Base-by-base conservation (phyloP, 768 basidiomycete species). In the Leccinum incarnatum region DNA sequence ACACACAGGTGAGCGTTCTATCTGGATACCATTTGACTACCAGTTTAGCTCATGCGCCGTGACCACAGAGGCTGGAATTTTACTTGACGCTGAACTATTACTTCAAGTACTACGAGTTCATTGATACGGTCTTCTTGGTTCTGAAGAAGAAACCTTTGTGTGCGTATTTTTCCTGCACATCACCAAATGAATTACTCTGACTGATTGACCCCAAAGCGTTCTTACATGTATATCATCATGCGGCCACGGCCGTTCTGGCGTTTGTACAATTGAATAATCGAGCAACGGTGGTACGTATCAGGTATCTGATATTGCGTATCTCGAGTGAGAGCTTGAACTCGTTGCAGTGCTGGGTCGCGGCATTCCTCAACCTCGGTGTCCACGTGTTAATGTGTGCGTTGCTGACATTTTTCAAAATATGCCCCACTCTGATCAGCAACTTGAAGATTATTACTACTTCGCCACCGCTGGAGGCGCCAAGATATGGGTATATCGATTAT, bases 71-170 rank as follows among this genome's bases (percentile, higher is more conserved):
- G 69, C 76, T 97, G 76, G 89, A 96, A 76, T 87, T 93, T 68
- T 97, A 91, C 79, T 91, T 98, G 79, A 94, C 96, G 78, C 77
- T 97, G 78, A 98, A 98, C 79, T 98, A 97, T 78, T 93, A 87
- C 76, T 90, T 96, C 83, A 96, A 97, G 74, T 98, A 96, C 76
- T 78, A 95, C 63, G 95, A 98, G 76, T 82, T 97, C 58, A 70
- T 94, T 61, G 95, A 98, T 79, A 98, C 95, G 21, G 82, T 97
- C 61, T 98, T 98, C 83, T 85, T 98, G 56, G 90, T 89, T 29
- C 77, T 96, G 67, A 98, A 96, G 85, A 98, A 98, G 84, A 98
- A 98, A 76, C 92, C 91, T 10, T 81, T 98, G 52, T 87, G 94
- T 95, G 66, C 58, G 87, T 77, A 12, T 25, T 34, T 9, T 30